Evolutionary conservation across 208 protist genomes (phyloP).

Genomic region (Leishmania aethiopica): DNA sequence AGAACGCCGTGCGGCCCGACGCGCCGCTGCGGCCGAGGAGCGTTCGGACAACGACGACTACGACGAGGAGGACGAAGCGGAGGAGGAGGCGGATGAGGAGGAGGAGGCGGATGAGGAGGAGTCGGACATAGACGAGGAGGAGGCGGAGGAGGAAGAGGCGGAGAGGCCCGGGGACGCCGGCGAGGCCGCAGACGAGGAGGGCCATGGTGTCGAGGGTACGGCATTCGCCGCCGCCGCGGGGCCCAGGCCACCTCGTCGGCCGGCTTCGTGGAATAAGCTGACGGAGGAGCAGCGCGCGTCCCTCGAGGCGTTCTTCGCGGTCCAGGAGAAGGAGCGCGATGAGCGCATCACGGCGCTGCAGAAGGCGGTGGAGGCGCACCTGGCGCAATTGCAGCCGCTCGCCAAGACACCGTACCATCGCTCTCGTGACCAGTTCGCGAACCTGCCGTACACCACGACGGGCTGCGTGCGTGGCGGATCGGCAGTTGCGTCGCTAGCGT

Average conservation of each 20-base stretch:
- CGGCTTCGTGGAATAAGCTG: conserved; percentile 39
- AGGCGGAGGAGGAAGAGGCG: conserved; percentile 19
- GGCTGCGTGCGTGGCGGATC: conserved; percentile 27
- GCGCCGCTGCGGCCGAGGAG: conserved; percentile 25
- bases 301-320: conserved; percentile 38
- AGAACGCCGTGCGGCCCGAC: conserved; percentile 32
- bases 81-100: conserved; percentile 38
- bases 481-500: conserved; percentile 39
- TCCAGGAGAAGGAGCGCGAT: conserved; percentile 54
- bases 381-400: conserved; percentile 33
- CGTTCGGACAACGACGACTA: conserved; percentile 24
- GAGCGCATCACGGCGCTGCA: conserved; percentile 39
- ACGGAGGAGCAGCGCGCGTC: conserved; percentile 54
- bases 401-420: conserved; percentile 54
- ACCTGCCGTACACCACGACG: conserved; percentile 54
- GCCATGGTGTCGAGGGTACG: conserved; percentile 4
- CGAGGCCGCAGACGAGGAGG: conserved; percentile 21
- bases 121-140: conserved; percentile 32
- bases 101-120: conserved; percentile 37
- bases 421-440: conserved; percentile 52
- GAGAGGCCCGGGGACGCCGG: conserved; percentile 10
- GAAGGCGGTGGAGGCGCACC: conserved; percentile 34
- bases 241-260: conserved; percentile 10
- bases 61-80: conserved; percentile 42
- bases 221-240: neutral